These are phyloP conservation scores for Colletotrichum lupini DNA, from an alignment of 2,329 filamentous ascomycete genomes.

Conservation along the genomic window DNA sequence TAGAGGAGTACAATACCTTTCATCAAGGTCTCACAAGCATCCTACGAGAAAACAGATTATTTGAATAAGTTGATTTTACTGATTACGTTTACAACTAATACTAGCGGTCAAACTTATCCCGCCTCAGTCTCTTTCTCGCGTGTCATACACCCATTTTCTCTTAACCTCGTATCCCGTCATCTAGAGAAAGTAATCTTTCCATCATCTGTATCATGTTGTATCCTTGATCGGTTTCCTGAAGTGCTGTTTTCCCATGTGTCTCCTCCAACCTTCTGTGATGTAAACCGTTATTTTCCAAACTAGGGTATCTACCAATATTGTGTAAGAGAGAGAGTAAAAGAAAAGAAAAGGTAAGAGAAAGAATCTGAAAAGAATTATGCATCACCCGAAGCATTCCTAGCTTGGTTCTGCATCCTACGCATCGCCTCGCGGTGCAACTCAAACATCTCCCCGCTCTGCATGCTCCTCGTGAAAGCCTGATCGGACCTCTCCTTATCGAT, in stretches of 20 bases:
- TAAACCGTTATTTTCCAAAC: constrained; percentile 5
- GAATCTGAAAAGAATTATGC: neutral
- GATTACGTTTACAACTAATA: constrained; percentile 24
- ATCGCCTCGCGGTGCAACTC: constrained; percentile 83
- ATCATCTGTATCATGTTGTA: neutral
- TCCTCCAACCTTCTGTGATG: neutral
- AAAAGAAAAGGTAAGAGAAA: neutral
- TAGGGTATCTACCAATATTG: constrained; percentile 32
- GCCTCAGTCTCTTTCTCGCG: neutral
- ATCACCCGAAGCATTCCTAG: constrained; percentile 43
- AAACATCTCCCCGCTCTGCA: constrained; percentile 80
- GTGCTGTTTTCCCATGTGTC: constrained; percentile 13
- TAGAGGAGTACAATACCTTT: too few relatives aligned
- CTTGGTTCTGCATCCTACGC: constrained; percentile 76
- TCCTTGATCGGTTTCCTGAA: constrained; percentile 3
- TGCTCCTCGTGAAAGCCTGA: constrained; percentile 76
- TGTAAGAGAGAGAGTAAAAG: neutral
- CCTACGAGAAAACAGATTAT: neutral
- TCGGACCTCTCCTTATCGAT: constrained; percentile 69
- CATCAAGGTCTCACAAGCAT: too few relatives aligned
- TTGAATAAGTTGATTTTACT: neutral
- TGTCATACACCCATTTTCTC: neutral
- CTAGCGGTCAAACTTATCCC: neutral
- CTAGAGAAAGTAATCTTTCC: neutral
- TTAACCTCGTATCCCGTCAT: neutral